These are phyloP conservation scores for Cercospora citrullina DNA, from an alignment of 2,329 filamentous ascomycete species.

Conservation along the genomic window DNA sequence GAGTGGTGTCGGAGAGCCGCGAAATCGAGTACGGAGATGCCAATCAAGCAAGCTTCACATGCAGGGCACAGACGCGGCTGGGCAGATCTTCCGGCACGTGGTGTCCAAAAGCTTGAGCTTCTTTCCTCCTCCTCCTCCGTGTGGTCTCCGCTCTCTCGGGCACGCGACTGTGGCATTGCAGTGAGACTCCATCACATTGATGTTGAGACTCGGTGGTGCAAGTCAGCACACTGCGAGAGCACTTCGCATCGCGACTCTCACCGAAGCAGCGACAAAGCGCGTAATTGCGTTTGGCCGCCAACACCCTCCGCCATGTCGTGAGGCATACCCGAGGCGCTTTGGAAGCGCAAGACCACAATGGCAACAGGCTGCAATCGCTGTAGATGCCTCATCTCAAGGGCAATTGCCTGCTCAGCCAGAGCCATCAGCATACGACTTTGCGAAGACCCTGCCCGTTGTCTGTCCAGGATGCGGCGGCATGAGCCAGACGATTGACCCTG, in stretches of 20 bases:
- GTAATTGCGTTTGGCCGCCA: neutral
- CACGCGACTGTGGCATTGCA: neutral
- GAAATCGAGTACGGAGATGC: neutral
- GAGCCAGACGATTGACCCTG: slow-evolving; percentile 56
- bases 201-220: slow-evolving; percentile 4
- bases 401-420: neutral
- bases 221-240: slow-evolving; percentile 10
- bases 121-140: neutral
- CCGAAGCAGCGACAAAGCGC: slow-evolving; percentile 3
- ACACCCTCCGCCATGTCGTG: neutral
- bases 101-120: neutral
- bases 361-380: neutral
- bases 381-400: neutral
- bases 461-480: slow-evolving; percentile 66
- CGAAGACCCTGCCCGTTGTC: slow-evolving; percentile 29
- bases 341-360: slow-evolving; percentile 9
- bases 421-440: slow-evolving; percentile 15
- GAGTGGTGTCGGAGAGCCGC: neutral
- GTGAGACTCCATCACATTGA: neutral
- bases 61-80: neutral
- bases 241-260: slow-evolving; percentile 2
- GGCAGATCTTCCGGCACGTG: neutral
- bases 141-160: neutral
- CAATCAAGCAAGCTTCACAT: neutral
- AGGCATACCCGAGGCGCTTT: slow-evolving; percentile 13